A percentile compares a stretch with the other conserved stretches of the same genome.
Conservation (phyloP, 2,329 filamentous ascomycete species). For the Leptographium radiaticola region DNA sequence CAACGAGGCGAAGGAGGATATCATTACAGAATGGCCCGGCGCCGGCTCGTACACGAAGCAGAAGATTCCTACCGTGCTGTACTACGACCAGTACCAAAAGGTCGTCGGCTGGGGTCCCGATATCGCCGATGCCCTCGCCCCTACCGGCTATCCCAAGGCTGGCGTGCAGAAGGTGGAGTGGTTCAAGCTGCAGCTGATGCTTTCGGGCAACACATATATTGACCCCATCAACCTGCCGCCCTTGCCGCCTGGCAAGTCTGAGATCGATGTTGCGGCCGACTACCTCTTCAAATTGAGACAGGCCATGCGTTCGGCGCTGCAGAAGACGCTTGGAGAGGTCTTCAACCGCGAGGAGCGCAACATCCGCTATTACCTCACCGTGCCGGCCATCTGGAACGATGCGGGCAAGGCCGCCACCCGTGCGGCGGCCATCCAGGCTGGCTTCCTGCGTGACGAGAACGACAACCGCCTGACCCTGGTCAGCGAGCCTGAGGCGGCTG, state of each 20-base stretch:
- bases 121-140: constrained; percentile 90
- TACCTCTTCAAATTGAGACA: constrained; percentile 97
- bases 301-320: constrained; percentile 88
- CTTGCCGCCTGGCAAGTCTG: constrained; percentile 92
- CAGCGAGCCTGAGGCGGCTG: constrained; percentile 91
- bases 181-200: constrained; percentile 99
- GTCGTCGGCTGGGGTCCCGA: constrained; percentile 99
- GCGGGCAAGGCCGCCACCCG: constrained; percentile 94
- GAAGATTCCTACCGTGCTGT: constrained; percentile 99
- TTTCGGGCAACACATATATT: constrained; percentile 97
- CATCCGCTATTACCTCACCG: constrained; percentile 93
- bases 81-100: constrained; percentile 99
- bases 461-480: constrained; percentile 92
- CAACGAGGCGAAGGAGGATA: constrained; percentile 94
- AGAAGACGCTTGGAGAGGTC: constrained; percentile 93
- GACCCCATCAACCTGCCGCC: constrained; percentile 97
- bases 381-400: constrained; percentile 99
- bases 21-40: constrained; percentile 97
- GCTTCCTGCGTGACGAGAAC: constrained; percentile 92
- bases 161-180: constrained; percentile 98
- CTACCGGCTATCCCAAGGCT: constrained; percentile 93
- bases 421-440: constrained; percentile 90
- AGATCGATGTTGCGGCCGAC: constrained; percentile 98
- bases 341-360: constrained; percentile 97
- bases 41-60: constrained; percentile 97